Conservation (phyloP, 768 basidiomycete genomes). For the Pisolithus marmoratus region DNA sequence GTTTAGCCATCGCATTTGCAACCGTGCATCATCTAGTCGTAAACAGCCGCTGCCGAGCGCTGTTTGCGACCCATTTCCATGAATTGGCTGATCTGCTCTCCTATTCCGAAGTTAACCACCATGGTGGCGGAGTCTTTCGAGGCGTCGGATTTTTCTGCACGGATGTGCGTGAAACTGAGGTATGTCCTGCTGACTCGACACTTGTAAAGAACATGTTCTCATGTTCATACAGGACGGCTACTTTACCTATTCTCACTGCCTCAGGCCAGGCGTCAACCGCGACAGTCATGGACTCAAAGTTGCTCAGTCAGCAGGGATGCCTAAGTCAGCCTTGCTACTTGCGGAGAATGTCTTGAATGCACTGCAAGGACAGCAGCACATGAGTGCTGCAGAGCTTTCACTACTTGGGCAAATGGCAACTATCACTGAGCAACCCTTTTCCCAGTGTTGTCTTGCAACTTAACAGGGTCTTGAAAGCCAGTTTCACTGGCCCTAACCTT, state of each 20-base stretch:
- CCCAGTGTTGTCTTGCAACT: not conserved
- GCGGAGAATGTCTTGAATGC: constrained; percentile 50
- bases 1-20: constrained; percentile 90
- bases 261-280: constrained; percentile 80
- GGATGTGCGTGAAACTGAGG: constrained; percentile 73
- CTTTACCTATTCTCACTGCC: constrained; percentile 79
- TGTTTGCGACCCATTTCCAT: constrained; percentile 99
- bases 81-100: constrained; percentile 85
- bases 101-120: constrained; percentile 37
- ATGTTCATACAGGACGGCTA: constrained; percentile 50
- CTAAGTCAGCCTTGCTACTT: constrained; percentile 50
- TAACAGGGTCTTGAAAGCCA: too few relatives aligned
- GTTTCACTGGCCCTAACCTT: too few relatives aligned
- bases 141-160: constrained; percentile 86
- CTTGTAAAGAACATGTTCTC: not conserved
- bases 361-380: constrained; percentile 26
- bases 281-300: constrained; percentile 91
- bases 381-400: constrained; percentile 24
- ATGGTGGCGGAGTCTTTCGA: constrained; percentile 43
- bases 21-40: constrained; percentile 76
- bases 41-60: constrained; percentile 69
- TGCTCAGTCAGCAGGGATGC: constrained; percentile 83
- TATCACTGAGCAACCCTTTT: not conserved
- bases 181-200: constrained; percentile 30
- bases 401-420: constrained; percentile 27